Evolutionary conservation across 164 flowering plant genomes (phyloP).

Genomic region (Sedum album): DNA sequence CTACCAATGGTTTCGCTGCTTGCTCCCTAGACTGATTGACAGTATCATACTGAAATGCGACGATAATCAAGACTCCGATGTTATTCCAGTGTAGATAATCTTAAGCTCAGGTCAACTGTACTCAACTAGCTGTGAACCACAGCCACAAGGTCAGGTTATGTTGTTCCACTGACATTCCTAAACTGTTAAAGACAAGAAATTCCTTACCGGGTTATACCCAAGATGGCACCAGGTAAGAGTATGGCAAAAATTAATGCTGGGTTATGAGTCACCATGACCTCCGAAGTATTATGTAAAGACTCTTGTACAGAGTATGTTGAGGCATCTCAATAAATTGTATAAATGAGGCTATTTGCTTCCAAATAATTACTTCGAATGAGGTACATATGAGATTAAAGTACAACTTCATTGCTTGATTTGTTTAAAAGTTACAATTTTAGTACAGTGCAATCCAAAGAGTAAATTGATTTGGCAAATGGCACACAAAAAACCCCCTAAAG

Average conservation of each 20-base stretch:
- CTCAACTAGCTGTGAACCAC: constrained; percentile 4
- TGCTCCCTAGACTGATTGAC: constrained; percentile 46
- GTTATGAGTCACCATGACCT: not conserved
- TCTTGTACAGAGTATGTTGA: not conserved
- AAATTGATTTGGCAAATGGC: not conserved
- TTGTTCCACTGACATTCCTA: not conserved
- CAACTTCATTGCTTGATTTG: not conserved
- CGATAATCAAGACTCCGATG: constrained; percentile 5
- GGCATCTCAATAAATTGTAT: not conserved
- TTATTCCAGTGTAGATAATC: constrained; percentile 8
- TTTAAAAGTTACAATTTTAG: not conserved
- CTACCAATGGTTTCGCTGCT: constrained; percentile 40
- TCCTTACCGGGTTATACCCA: not conserved
- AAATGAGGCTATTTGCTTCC: not conserved
- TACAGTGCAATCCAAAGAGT: too few relatives aligned
- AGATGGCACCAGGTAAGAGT: not conserved
- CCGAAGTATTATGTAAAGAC: not conserved
- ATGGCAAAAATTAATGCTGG: not conserved
- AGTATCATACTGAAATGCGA: constrained; percentile 30
- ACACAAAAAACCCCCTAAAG: not conserved
- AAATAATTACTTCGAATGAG: too few relatives aligned
- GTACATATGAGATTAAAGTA: too few relatives aligned
- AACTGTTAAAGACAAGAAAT: not conserved
- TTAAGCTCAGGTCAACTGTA: not conserved
- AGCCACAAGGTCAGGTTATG: not conserved